A percentile compares a stretch with the other conserved stretches of the same genome.
These are phyloP conservation scores for Tulasnella sp. DNA, from an alignment of 768 basidiomycete species.

Conservation along the genomic window DNA sequence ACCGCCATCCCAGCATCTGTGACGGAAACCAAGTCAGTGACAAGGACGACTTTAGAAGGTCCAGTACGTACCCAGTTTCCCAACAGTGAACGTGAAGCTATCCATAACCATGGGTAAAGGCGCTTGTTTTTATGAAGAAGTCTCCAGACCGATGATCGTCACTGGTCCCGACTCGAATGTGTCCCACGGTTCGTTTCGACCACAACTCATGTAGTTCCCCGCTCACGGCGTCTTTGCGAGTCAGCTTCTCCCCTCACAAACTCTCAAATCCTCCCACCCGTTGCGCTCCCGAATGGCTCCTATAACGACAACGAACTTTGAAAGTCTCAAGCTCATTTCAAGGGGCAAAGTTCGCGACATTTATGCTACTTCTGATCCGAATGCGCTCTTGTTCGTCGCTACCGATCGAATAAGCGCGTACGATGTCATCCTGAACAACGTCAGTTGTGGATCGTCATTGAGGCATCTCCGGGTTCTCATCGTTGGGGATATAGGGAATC, in stretches of 20 bases:
- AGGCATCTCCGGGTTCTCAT: not conserved
- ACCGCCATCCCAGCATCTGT: constrained; percentile 94
- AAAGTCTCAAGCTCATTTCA: constrained; percentile 62
- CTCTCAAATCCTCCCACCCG: not conserved
- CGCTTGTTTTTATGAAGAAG: not conserved
- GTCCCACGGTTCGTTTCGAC: not conserved
- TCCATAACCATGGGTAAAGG: constrained; percentile 25
- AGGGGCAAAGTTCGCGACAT: constrained; percentile 96
- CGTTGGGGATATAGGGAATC: constrained; percentile 61
- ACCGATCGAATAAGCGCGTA: constrained; percentile 95
- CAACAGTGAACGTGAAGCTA: constrained; percentile 81
- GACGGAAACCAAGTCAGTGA: not conserved
- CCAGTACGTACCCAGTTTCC: constrained; percentile 74
- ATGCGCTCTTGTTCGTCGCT: constrained; percentile 80
- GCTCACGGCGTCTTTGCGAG: not conserved
- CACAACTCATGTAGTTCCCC: not conserved
- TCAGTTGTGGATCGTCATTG: constrained; percentile 43
- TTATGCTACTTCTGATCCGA: constrained; percentile 52
- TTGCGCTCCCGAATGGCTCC: constrained; percentile 1
- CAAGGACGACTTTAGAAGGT: not conserved
- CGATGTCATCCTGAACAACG: constrained; percentile 91
- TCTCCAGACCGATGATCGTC: not conserved
- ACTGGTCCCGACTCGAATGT: not conserved
- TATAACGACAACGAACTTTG: constrained; percentile 13
- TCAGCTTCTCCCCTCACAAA: not conserved